phyloP scores from a whole-genome alignment of 2,329 filamentous ascomycete species.

The Pseudogymnoascus sp. region DNA sequence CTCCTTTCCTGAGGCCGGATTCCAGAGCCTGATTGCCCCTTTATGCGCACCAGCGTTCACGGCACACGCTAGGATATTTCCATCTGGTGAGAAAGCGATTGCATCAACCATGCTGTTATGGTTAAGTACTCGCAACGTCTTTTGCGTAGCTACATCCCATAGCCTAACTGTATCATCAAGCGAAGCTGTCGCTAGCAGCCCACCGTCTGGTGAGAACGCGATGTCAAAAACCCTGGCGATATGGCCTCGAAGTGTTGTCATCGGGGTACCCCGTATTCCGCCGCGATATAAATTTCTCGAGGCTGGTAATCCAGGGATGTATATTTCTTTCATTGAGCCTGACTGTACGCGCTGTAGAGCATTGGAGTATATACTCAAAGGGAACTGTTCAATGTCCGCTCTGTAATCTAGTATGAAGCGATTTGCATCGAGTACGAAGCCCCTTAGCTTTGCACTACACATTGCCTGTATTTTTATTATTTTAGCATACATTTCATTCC shows the following conservation, averaged over 20 bases:
- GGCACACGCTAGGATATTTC: not conserved
- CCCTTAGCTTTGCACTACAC: not conserved
- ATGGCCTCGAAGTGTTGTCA: slow-evolving; percentile 18
- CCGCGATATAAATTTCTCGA: not conserved
- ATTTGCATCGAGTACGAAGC: not conserved
- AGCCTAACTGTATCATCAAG: not conserved
- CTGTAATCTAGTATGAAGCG: not conserved
- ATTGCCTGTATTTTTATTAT: not conserved
- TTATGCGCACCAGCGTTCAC: not conserved
- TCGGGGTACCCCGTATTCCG: slow-evolving; percentile 4
- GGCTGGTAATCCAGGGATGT: not conserved
- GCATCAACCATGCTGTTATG: not conserved
- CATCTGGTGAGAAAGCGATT: not conserved
- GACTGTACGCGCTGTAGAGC: slow-evolving; percentile 23
- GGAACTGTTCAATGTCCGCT: slow-evolving; percentile 19
- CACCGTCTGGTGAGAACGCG: not conserved
- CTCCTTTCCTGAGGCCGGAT: not conserved
- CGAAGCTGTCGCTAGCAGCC: slow-evolving; percentile 1
- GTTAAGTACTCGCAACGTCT: not conserved
- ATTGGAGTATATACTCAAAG: slow-evolving; percentile 27
- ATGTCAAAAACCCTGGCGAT: not conserved
- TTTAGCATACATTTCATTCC: not conserved
- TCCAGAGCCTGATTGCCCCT: not conserved
- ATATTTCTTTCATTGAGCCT: slow-evolving; percentile 1
- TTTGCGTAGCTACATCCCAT: not conserved